Evolutionary conservation across 1,284 basidiomycete species (phyloP).

Genomic region (Ustilago loliicola): DNA sequence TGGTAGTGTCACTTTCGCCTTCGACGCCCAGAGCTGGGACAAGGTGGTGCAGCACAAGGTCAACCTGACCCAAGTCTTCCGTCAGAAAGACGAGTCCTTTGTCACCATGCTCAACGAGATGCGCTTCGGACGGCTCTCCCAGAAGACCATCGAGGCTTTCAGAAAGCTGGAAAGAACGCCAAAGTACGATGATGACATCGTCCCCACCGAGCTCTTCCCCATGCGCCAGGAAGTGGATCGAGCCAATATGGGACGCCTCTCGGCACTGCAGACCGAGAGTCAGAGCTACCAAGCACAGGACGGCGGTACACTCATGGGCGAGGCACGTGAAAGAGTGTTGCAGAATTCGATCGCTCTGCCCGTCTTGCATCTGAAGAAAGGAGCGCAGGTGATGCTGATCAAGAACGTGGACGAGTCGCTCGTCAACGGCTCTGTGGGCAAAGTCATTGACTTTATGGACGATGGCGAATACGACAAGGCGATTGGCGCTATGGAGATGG

Average conservation of each 20-base stretch:
- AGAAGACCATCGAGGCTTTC: constrained; percentile 59
- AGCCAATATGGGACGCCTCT: constrained; percentile 80
- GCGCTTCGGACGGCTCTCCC: constrained; percentile 50
- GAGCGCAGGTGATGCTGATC: constrained; percentile 79
- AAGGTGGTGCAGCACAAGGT: constrained; percentile 81
- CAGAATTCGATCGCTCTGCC: constrained; percentile 61
- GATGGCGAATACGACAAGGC: constrained; percentile 48
- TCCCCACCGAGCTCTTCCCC: constrained; percentile 75
- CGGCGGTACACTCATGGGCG: constrained; percentile 46
- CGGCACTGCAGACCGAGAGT: constrained; percentile 39
- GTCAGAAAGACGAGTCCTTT: constrained; percentile 74
- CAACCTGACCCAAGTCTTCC: constrained; percentile 89
- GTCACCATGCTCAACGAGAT: constrained; percentile 66
- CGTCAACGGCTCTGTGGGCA: constrained; percentile 86
- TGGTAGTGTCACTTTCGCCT: constrained; percentile 72
- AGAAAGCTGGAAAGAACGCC: constrained; percentile 52
- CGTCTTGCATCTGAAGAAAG: constrained; percentile 77
- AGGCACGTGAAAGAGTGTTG: constrained; percentile 52
- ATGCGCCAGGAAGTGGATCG: constrained; percentile 84
- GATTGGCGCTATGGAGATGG: constrained; percentile 61
- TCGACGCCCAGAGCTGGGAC: constrained; percentile 89
- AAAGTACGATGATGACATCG: constrained; percentile 52
- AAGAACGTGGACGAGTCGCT: constrained; percentile 82
- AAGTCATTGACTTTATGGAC: constrained; percentile 72
- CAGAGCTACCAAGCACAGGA: constrained; percentile 60